phyloP scores from a whole-genome alignment of 2,329 filamentous ascomycete species.

The Botrytis medusae region DNA sequence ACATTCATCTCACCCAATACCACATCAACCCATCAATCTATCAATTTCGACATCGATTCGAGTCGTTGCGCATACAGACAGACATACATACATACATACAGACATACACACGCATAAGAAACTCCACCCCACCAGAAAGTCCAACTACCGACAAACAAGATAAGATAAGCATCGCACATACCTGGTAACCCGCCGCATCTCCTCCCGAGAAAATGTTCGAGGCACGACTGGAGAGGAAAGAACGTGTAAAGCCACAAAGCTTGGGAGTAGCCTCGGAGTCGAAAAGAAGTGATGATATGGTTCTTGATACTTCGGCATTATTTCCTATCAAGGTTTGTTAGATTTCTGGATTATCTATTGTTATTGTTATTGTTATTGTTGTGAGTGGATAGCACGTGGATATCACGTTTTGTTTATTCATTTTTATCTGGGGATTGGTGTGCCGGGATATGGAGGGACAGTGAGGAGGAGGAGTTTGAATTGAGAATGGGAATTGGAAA shows the following conservation, averaged over 20 bases:
- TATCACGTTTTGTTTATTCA: background rate
- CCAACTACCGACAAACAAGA: background rate
- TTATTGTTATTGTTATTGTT: too few relatives aligned
- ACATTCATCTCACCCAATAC: background rate
- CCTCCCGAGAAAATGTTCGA: background rate
- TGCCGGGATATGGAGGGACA: background rate
- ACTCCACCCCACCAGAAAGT: background rate
- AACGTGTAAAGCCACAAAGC: background rate
- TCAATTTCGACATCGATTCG: background rate
- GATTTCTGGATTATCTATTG: rapidly evolving
- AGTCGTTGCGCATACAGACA: background rate
- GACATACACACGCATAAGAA: background rate
- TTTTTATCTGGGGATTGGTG: background rate
- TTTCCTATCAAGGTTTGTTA: background rate
- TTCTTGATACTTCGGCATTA: background rate
- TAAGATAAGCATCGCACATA: background rate
- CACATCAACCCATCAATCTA: background rate
- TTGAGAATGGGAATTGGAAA: background rate
- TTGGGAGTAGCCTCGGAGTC: background rate
- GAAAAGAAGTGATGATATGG: background rate
- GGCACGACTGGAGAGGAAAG: background rate
- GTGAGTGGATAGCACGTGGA: background rate
- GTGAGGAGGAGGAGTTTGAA: rapidly evolving
- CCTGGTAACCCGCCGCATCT: too few relatives aligned
- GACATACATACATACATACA: background rate